A percentile compares a stretch with the other conserved stretches of the same genome.
phyloP scores from a whole-genome alignment of 1,284 basidiomycete species.

The Sphaerobolus stellatus region DNA sequence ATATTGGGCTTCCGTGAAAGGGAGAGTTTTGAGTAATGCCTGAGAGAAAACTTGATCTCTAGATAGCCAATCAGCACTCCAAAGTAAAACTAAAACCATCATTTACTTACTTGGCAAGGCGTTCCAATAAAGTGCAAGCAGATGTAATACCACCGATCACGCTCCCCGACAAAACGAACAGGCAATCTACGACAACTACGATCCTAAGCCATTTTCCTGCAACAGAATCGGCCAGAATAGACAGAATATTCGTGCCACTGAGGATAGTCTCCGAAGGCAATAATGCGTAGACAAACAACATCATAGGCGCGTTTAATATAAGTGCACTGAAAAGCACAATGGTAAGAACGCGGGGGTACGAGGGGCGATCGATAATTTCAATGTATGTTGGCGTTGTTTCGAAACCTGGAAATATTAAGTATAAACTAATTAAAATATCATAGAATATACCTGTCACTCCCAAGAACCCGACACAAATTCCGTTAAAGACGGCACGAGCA shows the following conservation, averaged over 20 bases:
- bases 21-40: slow-evolving; percentile 48
- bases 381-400: slow-evolving; percentile 57
- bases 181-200: slow-evolving; percentile 61
- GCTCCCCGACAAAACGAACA: slow-evolving; percentile 65
- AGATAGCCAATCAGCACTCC: not conserved
- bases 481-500: slow-evolving; percentile 54
- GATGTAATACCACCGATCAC: slow-evolving; percentile 68
- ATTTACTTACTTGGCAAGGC: slow-evolving; percentile 44
- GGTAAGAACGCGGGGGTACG: slow-evolving; percentile 57
- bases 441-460: slow-evolving; percentile 55
- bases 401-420: slow-evolving; percentile 37
- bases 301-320: slow-evolving; percentile 51
- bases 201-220: slow-evolving; percentile 60
- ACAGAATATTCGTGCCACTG: slow-evolving; percentile 56
- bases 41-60: slow-evolving; percentile 57
- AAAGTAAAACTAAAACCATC: not conserved
- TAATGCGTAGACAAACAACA: slow-evolving; percentile 56
- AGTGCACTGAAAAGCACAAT: slow-evolving; percentile 64
- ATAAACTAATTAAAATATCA: not conserved
- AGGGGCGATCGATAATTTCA: slow-evolving; percentile 52
- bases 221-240: slow-evolving; percentile 55
- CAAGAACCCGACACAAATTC: slow-evolving; percentile 65
- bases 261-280: slow-evolving; percentile 53
- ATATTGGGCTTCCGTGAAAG: slow-evolving; percentile 52
- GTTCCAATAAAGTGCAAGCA: slow-evolving; percentile 57